Evolutionary conservation across 2,329 filamentous ascomycete species (phyloP), one percentile per base, ranked within the genome.

Genomic region (Mycosphaerella sp.): DNA sequence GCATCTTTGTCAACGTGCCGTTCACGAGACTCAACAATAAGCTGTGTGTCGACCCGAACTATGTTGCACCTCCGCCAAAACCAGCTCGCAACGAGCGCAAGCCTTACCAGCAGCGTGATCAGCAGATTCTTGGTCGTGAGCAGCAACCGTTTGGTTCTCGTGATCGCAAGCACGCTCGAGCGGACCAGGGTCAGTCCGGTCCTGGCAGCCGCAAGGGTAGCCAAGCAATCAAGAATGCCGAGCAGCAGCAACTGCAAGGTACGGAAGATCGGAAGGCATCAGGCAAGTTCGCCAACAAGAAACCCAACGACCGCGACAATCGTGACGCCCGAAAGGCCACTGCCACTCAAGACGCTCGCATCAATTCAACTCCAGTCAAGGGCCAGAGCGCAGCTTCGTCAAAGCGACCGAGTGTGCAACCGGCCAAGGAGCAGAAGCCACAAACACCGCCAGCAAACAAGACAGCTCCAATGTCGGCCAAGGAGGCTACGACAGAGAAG

Each of bases 1-100:
- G 64, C 51, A 55, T 61, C 54, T 62, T 60, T 47, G 59, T 67
- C 29, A 67, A 64, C 36, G 56, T 67, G 29, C 62, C 59, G 17
- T 56, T 59, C 31, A 62, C 62, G 17, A 43, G 44, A 29, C 51
- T 62, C 36, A 53, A 60, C 38, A 62, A 62, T 46, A 65, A 62
- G 50, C 59, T 65, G 26, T 54, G 55, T 44, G 51, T 49, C 38
- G 42, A 50, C 34, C 48, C 55, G 12, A 55, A 56, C 29, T 49
- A 49, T 14, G 43, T 45, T 11, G 14, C 40, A 12, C 26, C 29
- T 17, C 40, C 14, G 14, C 14, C 31, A 26, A 43, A 17, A 43
- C 29, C 41, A 26, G 48, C 39, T 9, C 48, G 41, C 6, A 34
- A 34, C 8, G 48, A 42, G 7, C 48, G 48, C 6, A 51, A 51